A percentile compares a stretch with the other conserved stretches of the same genome.
Evolutionary conservation across 1,139 yeast genomes (phyloP).

Genomic region (Pneumocystis canis): DNA sequence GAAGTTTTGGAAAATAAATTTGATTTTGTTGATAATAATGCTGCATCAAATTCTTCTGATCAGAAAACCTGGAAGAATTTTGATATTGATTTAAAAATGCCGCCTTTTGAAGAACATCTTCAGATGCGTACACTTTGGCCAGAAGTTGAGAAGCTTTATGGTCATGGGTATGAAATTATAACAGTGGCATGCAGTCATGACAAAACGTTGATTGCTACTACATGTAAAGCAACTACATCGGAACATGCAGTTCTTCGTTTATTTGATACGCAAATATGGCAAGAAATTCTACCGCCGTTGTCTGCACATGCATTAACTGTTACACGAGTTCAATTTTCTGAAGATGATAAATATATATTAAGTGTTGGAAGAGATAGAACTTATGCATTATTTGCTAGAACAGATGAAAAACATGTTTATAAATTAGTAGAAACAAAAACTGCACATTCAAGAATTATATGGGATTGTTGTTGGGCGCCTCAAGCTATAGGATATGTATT

Average conservation of each 20-base stretch:
- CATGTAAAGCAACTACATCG: constrained; percentile 77
- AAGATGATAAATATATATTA: constrained; percentile 49
- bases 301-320: constrained; percentile 69
- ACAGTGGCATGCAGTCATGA: constrained; percentile 60
- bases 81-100: constrained; percentile 29
- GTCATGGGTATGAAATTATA: constrained; percentile 91
- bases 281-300: constrained; percentile 34
- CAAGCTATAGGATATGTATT: constrained; percentile 28
- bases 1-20: constrained; percentile 27
- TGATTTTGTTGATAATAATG: constrained; percentile 21
- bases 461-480: constrained; percentile 61
- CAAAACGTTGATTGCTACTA: constrained; percentile 58
- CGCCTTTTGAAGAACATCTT: constrained; percentile 78
- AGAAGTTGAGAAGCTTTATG: constrained; percentile 83
- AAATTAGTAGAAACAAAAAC: constrained; percentile 32
- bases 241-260: constrained; percentile 77
- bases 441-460: constrained; percentile 81
- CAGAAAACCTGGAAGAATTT: constrained; percentile 18
- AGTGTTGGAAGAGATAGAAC: constrained; percentile 87
- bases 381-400: constrained; percentile 59
- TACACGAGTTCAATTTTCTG: constrained; percentile 66
- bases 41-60: constrained; percentile 28
- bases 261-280: constrained; percentile 53
- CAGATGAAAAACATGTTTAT: constrained; percentile 28
- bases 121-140: constrained; percentile 92